A percentile compares a stretch with the other conserved stretches of the same genome.
These are phyloP conservation scores for Arthrocladium fulminans DNA, from an alignment of 2,329 filamentous ascomycete genomes.

Conservation along the genomic window DNA sequence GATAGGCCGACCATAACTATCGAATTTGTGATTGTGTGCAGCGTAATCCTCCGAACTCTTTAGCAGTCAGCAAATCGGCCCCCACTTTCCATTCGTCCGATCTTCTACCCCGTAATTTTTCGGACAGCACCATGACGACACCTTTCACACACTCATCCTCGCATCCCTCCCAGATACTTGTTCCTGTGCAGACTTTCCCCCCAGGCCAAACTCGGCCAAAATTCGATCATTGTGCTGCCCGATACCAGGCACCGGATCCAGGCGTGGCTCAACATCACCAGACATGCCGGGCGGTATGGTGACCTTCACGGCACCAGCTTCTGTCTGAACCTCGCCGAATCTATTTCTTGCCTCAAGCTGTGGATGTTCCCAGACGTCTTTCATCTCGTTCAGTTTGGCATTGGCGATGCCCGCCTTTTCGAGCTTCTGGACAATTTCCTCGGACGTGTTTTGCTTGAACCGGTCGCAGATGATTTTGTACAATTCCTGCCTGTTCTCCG, in stretches of 20 bases:
- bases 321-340: conserved; percentile 45
- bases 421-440: conserved; percentile 36
- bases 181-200: not conserved
- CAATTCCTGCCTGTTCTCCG: conserved; percentile 40
- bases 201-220: conserved; percentile 33
- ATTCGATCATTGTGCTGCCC: conserved; percentile 45
- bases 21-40: not conserved
- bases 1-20: not conserved
- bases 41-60: not conserved
- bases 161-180: not conserved
- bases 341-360: conserved; percentile 44
- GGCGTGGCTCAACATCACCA: conserved; percentile 27
- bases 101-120: not conserved
- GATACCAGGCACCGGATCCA: conserved; percentile 40
- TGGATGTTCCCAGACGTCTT: conserved; percentile 46
- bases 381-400: conserved; percentile 48
- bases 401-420: conserved; percentile 47
- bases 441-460: conserved; percentile 34
- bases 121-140: not conserved
- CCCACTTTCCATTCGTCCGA: not conserved
- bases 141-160: conserved; percentile 3
- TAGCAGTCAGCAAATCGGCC: not conserved
- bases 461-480: conserved; percentile 37
- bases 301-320: conserved; percentile 39
- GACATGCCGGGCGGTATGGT: conserved; percentile 43